phyloP scores from a whole-genome alignment of 1,139 yeast genomes.

The Hemisphaericaspora xylofermentans region DNA sequence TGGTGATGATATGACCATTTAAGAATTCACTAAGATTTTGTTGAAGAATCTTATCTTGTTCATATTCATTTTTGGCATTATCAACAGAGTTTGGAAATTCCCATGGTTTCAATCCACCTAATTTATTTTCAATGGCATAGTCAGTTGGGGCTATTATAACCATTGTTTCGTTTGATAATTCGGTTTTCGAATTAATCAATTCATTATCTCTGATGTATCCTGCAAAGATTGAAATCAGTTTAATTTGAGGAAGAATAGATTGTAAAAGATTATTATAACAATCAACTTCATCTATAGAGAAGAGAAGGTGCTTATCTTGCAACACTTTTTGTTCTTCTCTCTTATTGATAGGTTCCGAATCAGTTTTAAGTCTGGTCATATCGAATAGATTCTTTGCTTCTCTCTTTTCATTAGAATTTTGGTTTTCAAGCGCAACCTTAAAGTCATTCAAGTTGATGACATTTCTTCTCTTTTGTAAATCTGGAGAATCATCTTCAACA shows the following conservation, averaged over 20 bases:
- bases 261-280: conserved; percentile 23
- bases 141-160: conserved; percentile 64
- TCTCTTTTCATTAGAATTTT: conserved; percentile 13
- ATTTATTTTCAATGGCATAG: conserved; percentile 42
- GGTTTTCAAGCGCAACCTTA: conserved; percentile 7
- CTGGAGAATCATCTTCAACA: conserved; percentile 8
- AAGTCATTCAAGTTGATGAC: conserved; percentile 18
- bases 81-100: conserved; percentile 55
- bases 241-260: conserved; percentile 44
- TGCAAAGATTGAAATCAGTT: conserved; percentile 49
- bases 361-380: conserved; percentile 12
- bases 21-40: conserved; percentile 53
- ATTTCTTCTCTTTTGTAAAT: conserved; percentile 19
- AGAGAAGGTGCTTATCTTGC: conserved; percentile 5
- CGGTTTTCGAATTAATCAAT: conserved; percentile 44
- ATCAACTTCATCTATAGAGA: conserved; percentile 13
- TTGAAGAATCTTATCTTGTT: conserved; percentile 41
- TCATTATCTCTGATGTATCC: conserved; percentile 55
- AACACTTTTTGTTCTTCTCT: conserved; percentile 6
- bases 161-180: conserved; percentile 33
- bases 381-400: conserved; percentile 21
- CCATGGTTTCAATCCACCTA: conserved; percentile 59
- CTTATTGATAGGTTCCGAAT: conserved; percentile 10
- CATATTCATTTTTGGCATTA: conserved; percentile 32
- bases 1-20: conserved; percentile 48